Conservation (phyloP, 768 basidiomycete genomes). For the Russula compacta region DNA sequence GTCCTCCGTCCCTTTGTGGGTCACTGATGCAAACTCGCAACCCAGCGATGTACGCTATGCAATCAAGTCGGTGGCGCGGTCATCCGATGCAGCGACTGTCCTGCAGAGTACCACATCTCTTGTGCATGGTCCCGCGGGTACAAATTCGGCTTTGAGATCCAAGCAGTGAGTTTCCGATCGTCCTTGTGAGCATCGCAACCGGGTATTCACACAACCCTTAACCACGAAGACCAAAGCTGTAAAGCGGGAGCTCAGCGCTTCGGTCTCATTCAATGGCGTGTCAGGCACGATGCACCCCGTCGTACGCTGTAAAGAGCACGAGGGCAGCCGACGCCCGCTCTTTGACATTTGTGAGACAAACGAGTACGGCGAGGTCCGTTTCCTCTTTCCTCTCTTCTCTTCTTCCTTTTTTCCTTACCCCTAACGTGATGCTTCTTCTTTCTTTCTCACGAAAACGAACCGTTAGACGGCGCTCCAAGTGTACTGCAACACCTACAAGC, state of each 20-base stretch:
- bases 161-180: slow-evolving; percentile 45
- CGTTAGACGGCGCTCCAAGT: slow-evolving; percentile 80
- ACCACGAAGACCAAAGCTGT: slow-evolving; percentile 61
- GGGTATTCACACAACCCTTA: neutral
- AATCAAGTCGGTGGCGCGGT: slow-evolving; percentile 65
- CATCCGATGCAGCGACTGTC: slow-evolving; percentile 77
- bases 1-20: neutral
- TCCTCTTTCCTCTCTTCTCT: neutral
- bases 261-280: slow-evolving; percentile 65
- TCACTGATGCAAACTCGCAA: slow-evolving; percentile 12
- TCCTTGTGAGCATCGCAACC: neutral
- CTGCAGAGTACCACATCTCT: slow-evolving; percentile 70
- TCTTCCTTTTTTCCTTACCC: neutral
- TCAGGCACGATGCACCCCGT: slow-evolving; percentile 17
- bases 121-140: slow-evolving; percentile 85
- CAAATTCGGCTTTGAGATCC: slow-evolving; percentile 90
- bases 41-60: slow-evolving; percentile 71
- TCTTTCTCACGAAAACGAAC: neutral
- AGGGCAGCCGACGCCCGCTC: slow-evolving; percentile 45
- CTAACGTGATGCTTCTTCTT: neutral
- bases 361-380: slow-evolving; percentile 69
- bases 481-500: slow-evolving; percentile 80
- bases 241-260: slow-evolving; percentile 54
- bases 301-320: slow-evolving; percentile 20
- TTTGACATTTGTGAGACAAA: slow-evolving; percentile 83